Percentiles rank a stretch among this genome's conserved stretches.
Evolutionary conservation across 2,329 filamentous ascomycete genomes (phyloP).

Genomic region (Catunica adiposa): DNA sequence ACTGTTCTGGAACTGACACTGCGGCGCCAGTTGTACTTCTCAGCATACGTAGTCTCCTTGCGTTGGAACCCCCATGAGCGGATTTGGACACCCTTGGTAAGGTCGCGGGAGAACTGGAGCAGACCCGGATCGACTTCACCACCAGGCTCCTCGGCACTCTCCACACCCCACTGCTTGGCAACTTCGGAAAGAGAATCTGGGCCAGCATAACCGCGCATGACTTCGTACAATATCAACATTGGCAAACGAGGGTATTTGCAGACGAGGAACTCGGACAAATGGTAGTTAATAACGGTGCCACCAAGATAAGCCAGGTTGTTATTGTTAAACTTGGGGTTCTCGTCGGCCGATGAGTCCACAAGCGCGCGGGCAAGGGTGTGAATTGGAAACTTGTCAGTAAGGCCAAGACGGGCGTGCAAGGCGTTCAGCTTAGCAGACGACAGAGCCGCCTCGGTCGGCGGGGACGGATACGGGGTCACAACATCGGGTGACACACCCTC

Average conservation of each 20-base stretch:
- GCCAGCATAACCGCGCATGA: constrained; percentile 71
- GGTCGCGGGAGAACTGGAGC: constrained; percentile 54
- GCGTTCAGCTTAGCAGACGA: constrained; percentile 80
- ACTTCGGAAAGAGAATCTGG: constrained; percentile 56
- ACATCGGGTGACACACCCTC: constrained; percentile 22
- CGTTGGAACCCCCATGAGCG: constrained; percentile 34
- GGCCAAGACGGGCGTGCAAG: constrained; percentile 72
- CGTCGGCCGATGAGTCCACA: constrained; percentile 71
- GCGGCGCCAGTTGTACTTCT: constrained; percentile 41
- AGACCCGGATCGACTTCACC: constrained; percentile 83
- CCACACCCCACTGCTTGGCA: constrained; percentile 78
- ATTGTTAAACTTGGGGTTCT: constrained; percentile 74
- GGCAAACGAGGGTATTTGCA: constrained; percentile 84
- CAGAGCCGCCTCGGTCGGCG: constrained; percentile 47
- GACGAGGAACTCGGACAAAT: constrained; percentile 74
- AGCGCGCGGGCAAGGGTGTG: constrained; percentile 75
- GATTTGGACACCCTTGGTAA: constrained; percentile 28
- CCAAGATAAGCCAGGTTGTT: constrained; percentile 66
- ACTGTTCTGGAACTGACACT: constrained; percentile 63
- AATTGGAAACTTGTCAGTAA: constrained; percentile 67
- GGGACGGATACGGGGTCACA: constrained; percentile 44
- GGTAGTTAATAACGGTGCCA: constrained; percentile 69
- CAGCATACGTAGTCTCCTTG: constrained; percentile 30
- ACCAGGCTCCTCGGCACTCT: constrained; percentile 70
- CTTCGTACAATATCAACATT: constrained; percentile 70